Percentiles rank a stretch among this genome's conserved stretches.
These are phyloP conservation scores for Talaromyces islandicus DNA, from an alignment of 2,329 filamentous ascomycete genomes.

Conservation along the genomic window DNA sequence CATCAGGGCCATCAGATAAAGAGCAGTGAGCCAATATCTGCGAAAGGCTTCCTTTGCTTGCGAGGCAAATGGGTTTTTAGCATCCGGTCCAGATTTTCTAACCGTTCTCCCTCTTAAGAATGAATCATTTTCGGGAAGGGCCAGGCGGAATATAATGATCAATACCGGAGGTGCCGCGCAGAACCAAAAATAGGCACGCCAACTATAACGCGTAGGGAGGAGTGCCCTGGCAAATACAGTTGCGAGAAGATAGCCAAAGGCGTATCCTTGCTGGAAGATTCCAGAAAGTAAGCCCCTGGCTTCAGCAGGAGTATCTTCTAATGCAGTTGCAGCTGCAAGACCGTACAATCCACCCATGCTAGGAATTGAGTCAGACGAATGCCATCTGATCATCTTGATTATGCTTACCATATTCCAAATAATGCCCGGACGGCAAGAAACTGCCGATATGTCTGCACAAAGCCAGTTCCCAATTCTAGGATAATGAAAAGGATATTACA, in stretches of 20 bases:
- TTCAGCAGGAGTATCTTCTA: conserved; percentile 65
- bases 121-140: conserved; percentile 31
- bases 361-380: conserved; percentile 3
- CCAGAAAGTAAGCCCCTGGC: conserved; percentile 76
- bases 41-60: no score
- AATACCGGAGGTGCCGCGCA: not conserved
- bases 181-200: not conserved
- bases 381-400: not conserved
- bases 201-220: not conserved
- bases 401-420: conserved; percentile 71
- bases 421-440: conserved; percentile 67
- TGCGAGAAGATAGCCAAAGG: conserved; percentile 72
- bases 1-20: no score
- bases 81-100: not conserved
- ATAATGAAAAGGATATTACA: conserved; percentile 70
- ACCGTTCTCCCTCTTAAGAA: not conserved
- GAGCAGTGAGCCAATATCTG: no score
- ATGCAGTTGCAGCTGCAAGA: conserved; percentile 69
- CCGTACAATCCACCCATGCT: conserved; percentile 51
- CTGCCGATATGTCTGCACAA: conserved; percentile 62
- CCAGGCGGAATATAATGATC: not conserved
- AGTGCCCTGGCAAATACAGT: conserved; percentile 32
- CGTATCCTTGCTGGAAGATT: conserved; percentile 76
- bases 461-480: conserved; percentile 73
- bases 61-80: no score